phyloP scores from a whole-genome alignment of 75 land plant species.

The Cunninghamia lanceolata region DNA sequence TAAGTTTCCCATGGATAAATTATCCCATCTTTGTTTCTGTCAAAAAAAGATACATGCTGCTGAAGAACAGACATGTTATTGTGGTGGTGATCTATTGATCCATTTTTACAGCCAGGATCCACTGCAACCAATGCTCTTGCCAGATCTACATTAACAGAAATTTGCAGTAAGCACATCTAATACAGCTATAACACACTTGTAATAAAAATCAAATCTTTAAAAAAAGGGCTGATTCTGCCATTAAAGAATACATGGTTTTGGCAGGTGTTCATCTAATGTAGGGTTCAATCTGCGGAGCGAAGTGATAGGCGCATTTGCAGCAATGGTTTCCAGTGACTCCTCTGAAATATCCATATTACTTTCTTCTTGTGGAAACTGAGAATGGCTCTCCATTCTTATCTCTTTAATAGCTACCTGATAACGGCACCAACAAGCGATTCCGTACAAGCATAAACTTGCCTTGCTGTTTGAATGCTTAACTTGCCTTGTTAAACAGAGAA shows the following conservation, averaged over 20 bases:
- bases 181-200: not conserved
- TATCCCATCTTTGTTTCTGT: conserved; percentile 55
- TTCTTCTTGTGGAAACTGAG: not conserved
- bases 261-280: not conserved
- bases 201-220: not conserved
- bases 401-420: not conserved
- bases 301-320: not conserved
- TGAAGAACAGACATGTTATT: conserved; percentile 34
- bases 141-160: conserved; percentile 13
- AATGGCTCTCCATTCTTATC: not conserved
- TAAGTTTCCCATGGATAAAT: conserved; percentile 77
- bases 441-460: not conserved
- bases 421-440: not conserved
- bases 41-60: conserved; percentile 68
- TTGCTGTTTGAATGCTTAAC: not conserved
- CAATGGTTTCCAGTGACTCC: not conserved
- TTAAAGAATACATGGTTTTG: not conserved
- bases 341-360: not conserved
- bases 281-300: not conserved
- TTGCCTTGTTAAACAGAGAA: too few species aligned
- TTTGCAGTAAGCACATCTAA: not conserved
- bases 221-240: too few species aligned
- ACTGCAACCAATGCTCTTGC: conserved; percentile 52
- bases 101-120: conserved; percentile 32
- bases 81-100: conserved; percentile 32